A percentile compares a stretch with the other conserved stretches of the same genome.
These are phyloP conservation scores for Sporothrix euskadiensis DNA, from an alignment of 2,329 filamentous ascomycete species.

Conservation along the genomic window DNA sequence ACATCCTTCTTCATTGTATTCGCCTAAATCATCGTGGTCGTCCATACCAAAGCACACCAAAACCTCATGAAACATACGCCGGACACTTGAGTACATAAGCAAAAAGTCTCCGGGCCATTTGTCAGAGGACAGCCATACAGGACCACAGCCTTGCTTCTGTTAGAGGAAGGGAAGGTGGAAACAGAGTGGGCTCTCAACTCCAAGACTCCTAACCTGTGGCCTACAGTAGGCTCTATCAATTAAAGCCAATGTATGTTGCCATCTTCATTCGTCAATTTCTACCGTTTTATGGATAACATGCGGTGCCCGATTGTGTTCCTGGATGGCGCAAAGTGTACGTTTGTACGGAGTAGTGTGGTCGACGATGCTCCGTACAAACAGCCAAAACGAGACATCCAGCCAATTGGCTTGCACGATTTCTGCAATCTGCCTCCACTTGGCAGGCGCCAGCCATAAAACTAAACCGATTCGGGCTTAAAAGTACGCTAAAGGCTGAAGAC, in stretches of 20 bases:
- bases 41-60: neutral
- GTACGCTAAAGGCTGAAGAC: neutral
- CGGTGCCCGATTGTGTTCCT: neutral
- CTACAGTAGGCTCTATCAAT: neutral
- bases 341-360: neutral
- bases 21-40: neutral
- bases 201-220: neutral
- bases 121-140: neutral
- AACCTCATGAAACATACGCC: neutral
- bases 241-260: too few relatives aligned
- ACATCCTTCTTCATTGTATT: neutral
- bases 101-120: conserved; percentile 8
- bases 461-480: neutral
- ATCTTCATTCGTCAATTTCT: neutral
- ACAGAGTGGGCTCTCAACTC: too few relatives aligned
- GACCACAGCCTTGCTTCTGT: neutral
- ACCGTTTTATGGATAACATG: neutral
- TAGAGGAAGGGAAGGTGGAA: too few relatives aligned
- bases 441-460: neutral
- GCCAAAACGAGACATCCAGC: neutral
- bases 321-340: too few relatives aligned
- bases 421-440: neutral
- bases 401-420: conserved; percentile 7
- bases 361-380: neutral
- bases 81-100: neutral